phyloP scores from a whole-genome alignment of 106 monocot species.

The Iris macrosiphon region DNA sequence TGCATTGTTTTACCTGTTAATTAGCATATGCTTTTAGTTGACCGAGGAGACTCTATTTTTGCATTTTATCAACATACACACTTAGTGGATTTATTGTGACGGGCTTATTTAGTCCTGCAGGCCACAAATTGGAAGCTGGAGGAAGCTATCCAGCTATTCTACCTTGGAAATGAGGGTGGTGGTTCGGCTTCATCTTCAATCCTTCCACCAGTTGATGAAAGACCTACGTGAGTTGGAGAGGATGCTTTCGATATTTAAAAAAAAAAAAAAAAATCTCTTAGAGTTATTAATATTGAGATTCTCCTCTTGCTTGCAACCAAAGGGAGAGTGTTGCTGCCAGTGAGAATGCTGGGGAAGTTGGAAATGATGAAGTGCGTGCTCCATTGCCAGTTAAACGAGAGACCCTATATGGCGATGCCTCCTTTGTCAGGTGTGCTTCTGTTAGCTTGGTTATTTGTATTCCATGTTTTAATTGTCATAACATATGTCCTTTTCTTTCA shows the following conservation, averaged over 20 bases:
- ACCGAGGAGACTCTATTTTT: too few relatives aligned
- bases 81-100: too few relatives aligned
- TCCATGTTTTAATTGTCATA: too few relatives aligned
- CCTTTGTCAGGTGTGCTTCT: constrained; percentile 30
- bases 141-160: constrained; percentile 85
- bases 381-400: constrained; percentile 62
- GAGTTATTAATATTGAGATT: not conserved
- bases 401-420: constrained; percentile 51
- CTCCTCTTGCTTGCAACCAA: not conserved
- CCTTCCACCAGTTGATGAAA: not conserved
- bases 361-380: constrained; percentile 56
- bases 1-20: too few relatives aligned
- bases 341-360: constrained; percentile 15
- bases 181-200: constrained; percentile 12
- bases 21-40: too few relatives aligned
- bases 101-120: constrained; percentile 30
- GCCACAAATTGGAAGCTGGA: constrained; percentile 80
- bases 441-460: constrained; percentile 6
- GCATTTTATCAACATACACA: too few relatives aligned
- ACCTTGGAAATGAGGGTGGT: constrained; percentile 42
- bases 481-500: too few relatives aligned
- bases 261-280: too few relatives aligned
- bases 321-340: constrained; percentile 11
- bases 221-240: constrained; percentile 14
- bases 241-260: not conserved